These are phyloP conservation scores for Cytospora paraplurivora DNA, from an alignment of 2,329 filamentous ascomycete genomes.

Conservation along the genomic window DNA sequence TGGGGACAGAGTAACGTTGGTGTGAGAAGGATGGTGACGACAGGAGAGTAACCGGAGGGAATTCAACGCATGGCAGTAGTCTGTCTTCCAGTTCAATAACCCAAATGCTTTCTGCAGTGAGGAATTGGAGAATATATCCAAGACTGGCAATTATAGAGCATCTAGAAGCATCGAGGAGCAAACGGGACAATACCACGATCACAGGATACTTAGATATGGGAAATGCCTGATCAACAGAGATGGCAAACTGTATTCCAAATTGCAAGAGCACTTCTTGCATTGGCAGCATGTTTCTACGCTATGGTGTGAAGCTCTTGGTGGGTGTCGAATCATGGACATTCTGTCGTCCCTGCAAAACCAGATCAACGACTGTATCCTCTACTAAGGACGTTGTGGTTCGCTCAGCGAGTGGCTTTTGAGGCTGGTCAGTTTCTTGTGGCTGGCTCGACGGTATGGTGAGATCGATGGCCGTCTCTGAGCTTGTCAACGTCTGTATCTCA, in stretches of 20 bases:
- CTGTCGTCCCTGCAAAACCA: slow-evolving; percentile 1
- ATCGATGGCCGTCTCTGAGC: slow-evolving; percentile 1
- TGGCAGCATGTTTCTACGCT: background rate
- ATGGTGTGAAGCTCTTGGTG: background rate
- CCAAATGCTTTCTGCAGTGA: background rate
- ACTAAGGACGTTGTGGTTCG: background rate
- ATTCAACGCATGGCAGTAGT: background rate
- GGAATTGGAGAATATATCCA: too few relatives aligned
- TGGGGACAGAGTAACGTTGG: background rate
- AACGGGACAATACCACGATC: background rate
- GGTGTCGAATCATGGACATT: background rate
- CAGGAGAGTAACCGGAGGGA: background rate
- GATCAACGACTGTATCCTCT: slow-evolving; percentile 6
- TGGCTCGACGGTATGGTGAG: slow-evolving; percentile 7
- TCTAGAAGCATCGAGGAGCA: background rate
- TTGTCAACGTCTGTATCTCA: slow-evolving; percentile 2
- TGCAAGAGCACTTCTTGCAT: background rate
- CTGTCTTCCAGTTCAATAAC: background rate
- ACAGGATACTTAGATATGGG: background rate
- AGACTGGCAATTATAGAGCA: background rate
- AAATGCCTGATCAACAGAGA: background rate
- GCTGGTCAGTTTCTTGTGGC: background rate
- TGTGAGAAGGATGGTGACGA: background rate
- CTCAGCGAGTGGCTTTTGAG: background rate
- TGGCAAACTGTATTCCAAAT: background rate